A percentile compares a stretch with the other conserved stretches of the same genome.
phyloP scores from a whole-genome alignment of 805 yeast species.

The Candida caryicola region DNA sequence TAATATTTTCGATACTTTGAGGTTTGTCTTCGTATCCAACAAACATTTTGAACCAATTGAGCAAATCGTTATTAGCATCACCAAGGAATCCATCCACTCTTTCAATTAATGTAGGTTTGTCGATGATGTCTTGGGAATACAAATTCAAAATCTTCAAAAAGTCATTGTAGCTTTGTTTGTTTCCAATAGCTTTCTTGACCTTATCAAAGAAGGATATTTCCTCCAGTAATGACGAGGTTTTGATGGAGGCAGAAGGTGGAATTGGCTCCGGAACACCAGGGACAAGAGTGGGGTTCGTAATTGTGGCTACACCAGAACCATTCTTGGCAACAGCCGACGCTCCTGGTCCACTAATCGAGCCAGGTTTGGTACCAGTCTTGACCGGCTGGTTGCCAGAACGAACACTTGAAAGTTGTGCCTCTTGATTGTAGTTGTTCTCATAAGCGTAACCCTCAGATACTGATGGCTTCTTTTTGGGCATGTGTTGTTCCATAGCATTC shows the following conservation, averaged over 20 bases:
- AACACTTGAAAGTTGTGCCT: slow-evolving; percentile 48
- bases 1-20: slow-evolving; percentile 80
- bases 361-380: slow-evolving; percentile 12
- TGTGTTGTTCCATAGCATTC: slow-evolving; percentile 2
- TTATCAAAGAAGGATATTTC: slow-evolving; percentile 90
- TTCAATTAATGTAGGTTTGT: slow-evolving; percentile 74
- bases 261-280: slow-evolving; percentile 88
- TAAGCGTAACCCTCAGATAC: slow-evolving; percentile 27
- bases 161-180: slow-evolving; percentile 87
- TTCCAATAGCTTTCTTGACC: slow-evolving; percentile 83
- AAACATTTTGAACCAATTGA: slow-evolving; percentile 88
- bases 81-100: slow-evolving; percentile 87
- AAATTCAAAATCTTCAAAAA: slow-evolving; percentile 84
- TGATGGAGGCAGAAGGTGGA: slow-evolving; percentile 40
- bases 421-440: slow-evolving; percentile 38
- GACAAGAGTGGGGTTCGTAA: slow-evolving; percentile 61
- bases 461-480: slow-evolving; percentile 22
- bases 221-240: slow-evolving; percentile 65
- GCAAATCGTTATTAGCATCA: slow-evolving; percentile 64
- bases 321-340: slow-evolving; percentile 5
- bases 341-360: not conserved
- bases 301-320: slow-evolving; percentile 33
- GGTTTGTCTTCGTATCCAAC: slow-evolving; percentile 88
- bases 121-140: slow-evolving; percentile 88
- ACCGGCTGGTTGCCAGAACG: slow-evolving; percentile 31